A percentile compares a stretch with the other conserved stretches of the same genome.
Conservation (phyloP, 2,329 filamentous ascomycete genomes). For the Aspergillus tubingensis region DNA sequence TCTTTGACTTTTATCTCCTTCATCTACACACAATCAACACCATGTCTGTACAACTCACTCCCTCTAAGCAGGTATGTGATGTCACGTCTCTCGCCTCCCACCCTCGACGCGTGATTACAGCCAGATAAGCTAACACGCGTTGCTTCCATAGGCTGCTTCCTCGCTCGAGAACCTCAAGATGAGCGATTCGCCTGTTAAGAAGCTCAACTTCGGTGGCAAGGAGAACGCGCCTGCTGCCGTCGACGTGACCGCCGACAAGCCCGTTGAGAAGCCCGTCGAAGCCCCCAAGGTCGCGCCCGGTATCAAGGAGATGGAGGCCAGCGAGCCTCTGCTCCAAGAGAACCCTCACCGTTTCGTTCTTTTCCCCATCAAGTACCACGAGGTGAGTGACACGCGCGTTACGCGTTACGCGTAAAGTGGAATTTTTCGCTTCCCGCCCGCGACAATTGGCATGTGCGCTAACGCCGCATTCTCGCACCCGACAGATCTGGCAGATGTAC, state of each 20-base stretch:
- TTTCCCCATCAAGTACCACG: constrained; percentile 99
- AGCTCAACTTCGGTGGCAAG: constrained; percentile 82
- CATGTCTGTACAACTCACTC: constrained; percentile 78
- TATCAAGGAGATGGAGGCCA: constrained; percentile 69
- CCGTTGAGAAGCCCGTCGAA: constrained; percentile 48
- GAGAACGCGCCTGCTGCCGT: constrained; percentile 69
- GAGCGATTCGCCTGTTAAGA: constrained; percentile 83
- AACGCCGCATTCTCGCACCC: constrained; percentile 33
- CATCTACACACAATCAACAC: constrained; percentile 20
- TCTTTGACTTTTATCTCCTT: not conserved
- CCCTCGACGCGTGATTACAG: constrained; percentile 35
- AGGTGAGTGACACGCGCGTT: constrained; percentile 68
- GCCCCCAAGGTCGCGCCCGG: constrained; percentile 49
- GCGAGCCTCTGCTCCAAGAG: constrained; percentile 91
- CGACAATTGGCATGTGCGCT: constrained; percentile 30
- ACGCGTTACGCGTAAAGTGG: constrained; percentile 71
- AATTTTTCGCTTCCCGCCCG: constrained; percentile 20
- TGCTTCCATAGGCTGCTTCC: constrained; percentile 69
- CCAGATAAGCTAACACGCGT: constrained; percentile 42
- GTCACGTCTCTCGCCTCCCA: constrained; percentile 37
- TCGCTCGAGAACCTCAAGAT: constrained; percentile 88
- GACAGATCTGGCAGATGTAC: constrained; percentile 99
- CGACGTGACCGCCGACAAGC: constrained; percentile 59
- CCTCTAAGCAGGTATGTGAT: constrained; percentile 69
- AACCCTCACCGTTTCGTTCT: constrained; percentile 96